Evolutionary conservation across 1,284 basidiomycete genomes (phyloP).

Genomic region (Porodaedalea pini): DNA sequence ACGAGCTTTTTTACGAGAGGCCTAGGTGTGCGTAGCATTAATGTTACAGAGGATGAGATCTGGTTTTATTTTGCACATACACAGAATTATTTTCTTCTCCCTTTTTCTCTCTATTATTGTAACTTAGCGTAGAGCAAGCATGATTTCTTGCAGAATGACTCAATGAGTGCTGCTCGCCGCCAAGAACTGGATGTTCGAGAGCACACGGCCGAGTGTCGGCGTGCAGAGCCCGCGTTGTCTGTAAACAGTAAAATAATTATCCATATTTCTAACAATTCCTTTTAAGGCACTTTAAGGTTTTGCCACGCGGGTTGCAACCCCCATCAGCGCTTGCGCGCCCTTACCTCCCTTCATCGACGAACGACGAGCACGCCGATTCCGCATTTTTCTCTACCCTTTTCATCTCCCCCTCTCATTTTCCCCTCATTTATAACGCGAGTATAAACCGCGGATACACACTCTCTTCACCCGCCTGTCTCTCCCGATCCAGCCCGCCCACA

Average conservation of each 20-base stretch:
- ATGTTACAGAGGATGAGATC: background rate
- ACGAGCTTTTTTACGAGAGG: conserved; percentile 1
- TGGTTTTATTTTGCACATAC: conserved; percentile 6
- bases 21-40: background rate
- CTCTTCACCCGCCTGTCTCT: background rate
- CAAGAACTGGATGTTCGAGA: background rate
- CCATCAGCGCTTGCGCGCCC: background rate
- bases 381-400: conserved; percentile 9
- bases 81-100: background rate
- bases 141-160: background rate
- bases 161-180: background rate
- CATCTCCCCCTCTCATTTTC: background rate
- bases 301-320: background rate
- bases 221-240: background rate
- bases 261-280: background rate
- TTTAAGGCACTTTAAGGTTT: background rate
- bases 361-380: conserved; percentile 13
- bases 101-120: background rate
- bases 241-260: background rate
- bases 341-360: conserved; percentile 2
- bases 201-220: background rate
- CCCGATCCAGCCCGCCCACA: background rate
- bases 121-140: conserved; percentile 14
- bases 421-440: conserved; percentile 2
- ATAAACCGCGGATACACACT: background rate